Evolutionary conservation across 352 stramenopile species (phyloP).

Genomic region (Phytophthora hybrid): DNA sequence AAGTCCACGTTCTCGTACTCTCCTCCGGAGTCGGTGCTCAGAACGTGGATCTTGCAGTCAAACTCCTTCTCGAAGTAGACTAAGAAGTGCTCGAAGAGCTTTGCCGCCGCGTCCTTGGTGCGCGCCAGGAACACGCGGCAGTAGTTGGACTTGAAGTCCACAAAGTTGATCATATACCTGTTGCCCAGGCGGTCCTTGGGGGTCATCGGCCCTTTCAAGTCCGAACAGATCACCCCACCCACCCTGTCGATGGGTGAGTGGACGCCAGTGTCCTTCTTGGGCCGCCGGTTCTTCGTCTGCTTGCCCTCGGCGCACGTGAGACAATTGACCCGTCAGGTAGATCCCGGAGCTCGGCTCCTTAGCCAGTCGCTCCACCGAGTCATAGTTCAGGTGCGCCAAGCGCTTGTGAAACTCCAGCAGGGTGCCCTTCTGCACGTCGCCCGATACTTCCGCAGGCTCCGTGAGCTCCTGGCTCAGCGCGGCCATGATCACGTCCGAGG

Average conservation of each 20-base stretch:
- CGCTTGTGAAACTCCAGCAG: too few relatives aligned
- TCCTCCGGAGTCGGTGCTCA: too few relatives aligned
- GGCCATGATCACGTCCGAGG: too few relatives aligned
- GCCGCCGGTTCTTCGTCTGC: background rate
- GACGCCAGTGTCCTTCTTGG: background rate
- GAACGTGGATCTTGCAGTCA: too few relatives aligned
- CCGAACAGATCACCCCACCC: slow-evolving; percentile 5
- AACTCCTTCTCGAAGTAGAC: slow-evolving; percentile 8
- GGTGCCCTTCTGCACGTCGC: too few relatives aligned
- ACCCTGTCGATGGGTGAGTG: slow-evolving; percentile 9
- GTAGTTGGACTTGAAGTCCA: slow-evolving; percentile 24
- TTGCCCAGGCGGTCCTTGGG: slow-evolving; percentile 1
- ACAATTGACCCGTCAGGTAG: too few relatives aligned
- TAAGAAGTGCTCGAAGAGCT: slow-evolving; percentile 20
- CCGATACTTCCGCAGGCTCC: too few relatives aligned
- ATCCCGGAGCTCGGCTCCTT: too few relatives aligned
- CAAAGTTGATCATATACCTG: slow-evolving; percentile 24
- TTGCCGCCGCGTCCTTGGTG: slow-evolving; percentile 18
- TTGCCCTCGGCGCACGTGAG: too few relatives aligned
- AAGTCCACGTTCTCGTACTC: slow-evolving; percentile 2
- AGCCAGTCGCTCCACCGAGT: too few relatives aligned
- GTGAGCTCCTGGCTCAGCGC: too few relatives aligned
- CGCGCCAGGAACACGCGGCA: slow-evolving; percentile 22
- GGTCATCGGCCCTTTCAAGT: background rate
- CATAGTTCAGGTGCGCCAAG: too few relatives aligned